Base-by-base conservation (phyloP, 192 early-diverging fungal species). In the Entomortierella lignicola region DNA sequence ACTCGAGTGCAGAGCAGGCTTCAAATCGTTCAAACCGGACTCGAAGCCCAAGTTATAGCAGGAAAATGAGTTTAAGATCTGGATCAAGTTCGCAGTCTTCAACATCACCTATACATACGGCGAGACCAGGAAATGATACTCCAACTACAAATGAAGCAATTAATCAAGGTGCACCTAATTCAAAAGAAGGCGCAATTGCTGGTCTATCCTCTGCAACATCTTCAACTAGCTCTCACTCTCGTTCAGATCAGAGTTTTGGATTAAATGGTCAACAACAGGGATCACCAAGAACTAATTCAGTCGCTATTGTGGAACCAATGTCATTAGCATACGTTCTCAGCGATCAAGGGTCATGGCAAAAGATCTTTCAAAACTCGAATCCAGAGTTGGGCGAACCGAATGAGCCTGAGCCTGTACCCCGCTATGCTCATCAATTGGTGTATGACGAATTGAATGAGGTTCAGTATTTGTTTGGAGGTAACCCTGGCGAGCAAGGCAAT, bases 391-490 rank as follows among this genome's bases (percentile, higher is more conserved):
- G 51, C 5, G 66, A 69, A 42, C 74, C 48, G 31, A 56, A 56
- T 29, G 57, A 64, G 25, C 54, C 54, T 13, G 93, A 92, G 43
- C 97, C 97, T 0, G 81, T 87, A 12, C 93, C 97, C n/a, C 86
- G 97, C 30, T 96, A 93, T 84, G 97, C 95, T 0, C 95, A 97
- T 66, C 95, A 98, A 71, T 83, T 96, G 75, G 94, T 95, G 11
- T 99, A 96, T 81, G 92, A 98, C 69, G 72, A 71, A 8, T 72
- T 71, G 21, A 84, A 86, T 10, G 88, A 89, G 55, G 81, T 82
- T 5, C 96, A 99, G 63, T 94, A 92, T 80, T 70, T 99, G 69
- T 99, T 99, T 88, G 97, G 97, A 12, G 97, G 97, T 30, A 98
- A 97, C 62, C 94, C 95, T 7, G 94, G 94, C 6, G 92, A 94